A percentile compares a stretch with the other conserved stretches of the same genome.
Conservation (phyloP, 192 early-diverging fungal genomes). For the Kickxella alabastrina region DNA sequence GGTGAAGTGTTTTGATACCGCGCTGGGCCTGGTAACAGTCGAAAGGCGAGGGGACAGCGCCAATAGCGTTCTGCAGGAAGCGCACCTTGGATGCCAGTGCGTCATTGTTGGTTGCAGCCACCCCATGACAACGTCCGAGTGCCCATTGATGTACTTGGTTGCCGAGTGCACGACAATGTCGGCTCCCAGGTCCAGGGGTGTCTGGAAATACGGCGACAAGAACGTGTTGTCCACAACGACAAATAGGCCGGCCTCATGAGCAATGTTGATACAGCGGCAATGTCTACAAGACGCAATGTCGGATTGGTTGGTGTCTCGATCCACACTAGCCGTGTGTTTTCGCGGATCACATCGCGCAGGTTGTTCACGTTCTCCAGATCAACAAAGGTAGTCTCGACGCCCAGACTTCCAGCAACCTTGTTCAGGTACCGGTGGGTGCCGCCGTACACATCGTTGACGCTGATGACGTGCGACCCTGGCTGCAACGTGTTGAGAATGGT, state of each 20-base stretch:
- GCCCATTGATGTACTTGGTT: conserved; percentile 98
- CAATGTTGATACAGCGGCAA: conserved; percentile 61
- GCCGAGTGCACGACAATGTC: conserved; percentile 97
- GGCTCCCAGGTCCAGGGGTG: conserved; percentile 86
- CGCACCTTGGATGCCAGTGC: conserved; percentile 68
- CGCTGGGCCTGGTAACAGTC: conserved; percentile 95
- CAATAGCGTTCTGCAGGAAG: conserved; percentile 98
- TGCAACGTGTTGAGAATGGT: conserved; percentile 69
- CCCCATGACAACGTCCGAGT: conserved; percentile 99
- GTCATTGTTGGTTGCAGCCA: conserved; percentile 77
- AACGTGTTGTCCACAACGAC: conserved; percentile 87
- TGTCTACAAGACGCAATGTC: conserved; percentile 78
- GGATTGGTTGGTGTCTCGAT: conserved; percentile 88
- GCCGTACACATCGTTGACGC: conserved; percentile 88
- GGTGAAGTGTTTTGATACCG: conserved; percentile 91
- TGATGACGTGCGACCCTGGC: conserved; percentile 71
- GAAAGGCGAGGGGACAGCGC: conserved; percentile 92
- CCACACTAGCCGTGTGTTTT: conserved; percentile 80
- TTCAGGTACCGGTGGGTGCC: conserved; percentile 86
- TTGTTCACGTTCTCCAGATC: conserved; percentile 66
- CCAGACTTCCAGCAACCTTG: conserved; percentile 69
- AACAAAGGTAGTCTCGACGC: conserved; percentile 73
- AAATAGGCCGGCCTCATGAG: conserved; percentile 60
- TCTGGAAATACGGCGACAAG: conserved; percentile 85
- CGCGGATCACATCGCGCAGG: conserved; percentile 59